Conservation (phyloP, 75 land plant genomes). For the Pinus taeda region DNA sequence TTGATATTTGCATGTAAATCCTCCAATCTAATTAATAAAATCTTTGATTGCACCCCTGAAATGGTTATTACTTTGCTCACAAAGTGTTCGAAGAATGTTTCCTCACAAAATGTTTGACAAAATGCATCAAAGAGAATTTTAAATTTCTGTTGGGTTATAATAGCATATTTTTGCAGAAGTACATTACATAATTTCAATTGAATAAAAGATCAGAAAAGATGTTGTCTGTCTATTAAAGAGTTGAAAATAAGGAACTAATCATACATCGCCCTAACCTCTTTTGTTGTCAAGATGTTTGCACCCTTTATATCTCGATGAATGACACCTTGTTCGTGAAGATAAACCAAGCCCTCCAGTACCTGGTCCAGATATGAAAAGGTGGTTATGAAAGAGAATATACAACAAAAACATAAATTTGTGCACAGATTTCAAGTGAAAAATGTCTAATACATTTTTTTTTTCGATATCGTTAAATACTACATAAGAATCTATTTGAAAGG, state of each 20-base stretch:
- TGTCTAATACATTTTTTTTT: not conserved
- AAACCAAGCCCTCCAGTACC: slow-evolving; percentile 96
- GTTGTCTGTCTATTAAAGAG: not conserved
- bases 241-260: not conserved
- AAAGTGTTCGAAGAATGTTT: too few species aligned
- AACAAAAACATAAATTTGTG: not conserved
- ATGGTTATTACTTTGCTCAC: too few species aligned
- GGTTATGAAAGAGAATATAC: not conserved
- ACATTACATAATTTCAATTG: too few species aligned
- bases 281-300: slow-evolving; percentile 95
- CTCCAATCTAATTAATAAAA: too few species aligned
- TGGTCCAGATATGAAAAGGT: slow-evolving; percentile 10
- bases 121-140: too few species aligned
- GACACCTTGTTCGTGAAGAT: slow-evolving; percentile 97
- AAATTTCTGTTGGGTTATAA: too few species aligned
- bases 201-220: not conserved
- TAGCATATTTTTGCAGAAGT: too few species aligned
- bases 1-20: too few species aligned
- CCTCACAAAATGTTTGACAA: too few species aligned
- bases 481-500: not conserved
- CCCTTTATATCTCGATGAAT: slow-evolving; percentile 99
- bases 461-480: not conserved
- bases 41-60: too few species aligned
- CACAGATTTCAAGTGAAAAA: not conserved
- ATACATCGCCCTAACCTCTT: slow-evolving; percentile 59